A percentile compares a stretch with the other conserved stretches of the same genome.
Conservation (phyloP, 768 basidiomycete genomes). For the Mycena pura region DNA sequence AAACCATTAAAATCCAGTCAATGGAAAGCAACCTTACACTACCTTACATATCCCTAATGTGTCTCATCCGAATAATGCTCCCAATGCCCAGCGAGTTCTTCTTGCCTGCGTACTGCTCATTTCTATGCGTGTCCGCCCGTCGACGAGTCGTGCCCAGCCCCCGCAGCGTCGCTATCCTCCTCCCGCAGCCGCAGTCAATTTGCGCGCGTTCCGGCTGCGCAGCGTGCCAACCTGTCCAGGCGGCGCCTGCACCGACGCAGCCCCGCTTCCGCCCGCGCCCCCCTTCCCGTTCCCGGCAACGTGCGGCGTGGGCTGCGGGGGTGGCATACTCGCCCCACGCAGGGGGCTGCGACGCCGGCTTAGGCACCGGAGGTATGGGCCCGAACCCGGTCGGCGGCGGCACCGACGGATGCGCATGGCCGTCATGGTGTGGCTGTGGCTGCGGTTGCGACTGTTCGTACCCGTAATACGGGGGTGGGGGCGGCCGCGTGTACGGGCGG, state of each 20-base stretch:
- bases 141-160: conserved; percentile 20
- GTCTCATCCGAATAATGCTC: conserved; percentile 69
- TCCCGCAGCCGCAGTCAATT: conserved; percentile 52
- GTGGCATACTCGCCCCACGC: conserved; percentile 20
- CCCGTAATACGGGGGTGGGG: conserved; percentile 28
- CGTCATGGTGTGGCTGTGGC: conserved; percentile 31
- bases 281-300: background rate
- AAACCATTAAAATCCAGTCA: too few relatives aligned
- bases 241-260: conserved; percentile 25
- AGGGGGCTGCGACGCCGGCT: conserved; percentile 22
- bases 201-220: conserved; percentile 42
- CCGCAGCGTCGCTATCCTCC: conserved; percentile 15
- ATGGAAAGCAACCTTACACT: too few relatives aligned
- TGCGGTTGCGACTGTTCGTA: conserved; percentile 19
- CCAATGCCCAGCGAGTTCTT: conserved; percentile 75
- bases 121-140: conserved; percentile 36
- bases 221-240: conserved; percentile 29
- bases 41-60: too few relatives aligned
- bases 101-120: conserved; percentile 48
- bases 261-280: background rate
- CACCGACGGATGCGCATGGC: conserved; percentile 31
- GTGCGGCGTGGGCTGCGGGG: background rate
- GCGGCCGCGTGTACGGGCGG: conserved; percentile 31
- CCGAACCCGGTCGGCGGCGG: conserved; percentile 33
- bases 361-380: conserved; percentile 28